phyloP scores from a whole-genome alignment of 2,329 filamentous ascomycete species.

The Alternaria triticimaculans region DNA sequence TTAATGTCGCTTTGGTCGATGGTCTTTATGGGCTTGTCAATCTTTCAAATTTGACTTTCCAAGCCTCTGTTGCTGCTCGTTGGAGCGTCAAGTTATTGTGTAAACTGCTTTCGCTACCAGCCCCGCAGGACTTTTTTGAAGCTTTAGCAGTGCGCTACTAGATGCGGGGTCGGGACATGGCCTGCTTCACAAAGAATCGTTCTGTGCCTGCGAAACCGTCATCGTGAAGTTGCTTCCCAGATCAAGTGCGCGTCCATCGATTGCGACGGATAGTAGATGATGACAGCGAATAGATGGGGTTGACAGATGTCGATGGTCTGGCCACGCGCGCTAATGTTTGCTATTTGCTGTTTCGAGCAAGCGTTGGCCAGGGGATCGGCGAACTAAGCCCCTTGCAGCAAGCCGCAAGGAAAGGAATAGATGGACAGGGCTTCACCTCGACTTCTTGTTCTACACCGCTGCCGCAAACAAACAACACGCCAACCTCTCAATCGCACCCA shows the following conservation, averaged over 20 bases:
- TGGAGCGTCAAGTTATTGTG: neutral
- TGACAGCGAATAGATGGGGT: neutral
- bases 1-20: neutral
- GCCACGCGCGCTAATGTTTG: conserved; percentile 20
- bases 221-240: neutral
- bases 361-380: conserved; percentile 11
- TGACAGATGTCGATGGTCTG: neutral
- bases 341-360: conserved; percentile 18
- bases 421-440: conserved; percentile 27
- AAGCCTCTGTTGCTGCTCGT: neutral
- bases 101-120: neutral
- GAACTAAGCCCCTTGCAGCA: conserved; percentile 3
- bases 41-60: neutral
- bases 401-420: conserved; percentile 18
- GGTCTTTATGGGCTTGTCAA: neutral
- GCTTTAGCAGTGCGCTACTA: neutral
- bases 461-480: conserved; percentile 29
- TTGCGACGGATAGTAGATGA: neutral
- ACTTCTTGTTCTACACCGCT: conserved; percentile 26
- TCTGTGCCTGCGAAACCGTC: neutral
- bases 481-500: conserved; percentile 20
- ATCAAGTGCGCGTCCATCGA: neutral
- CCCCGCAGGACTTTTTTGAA: neutral
- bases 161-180: neutral
- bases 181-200: neutral